Evolutionary conservation across 2,329 filamentous ascomycete species (phyloP).

Genomic region (Xenoacremonium recifei): DNA sequence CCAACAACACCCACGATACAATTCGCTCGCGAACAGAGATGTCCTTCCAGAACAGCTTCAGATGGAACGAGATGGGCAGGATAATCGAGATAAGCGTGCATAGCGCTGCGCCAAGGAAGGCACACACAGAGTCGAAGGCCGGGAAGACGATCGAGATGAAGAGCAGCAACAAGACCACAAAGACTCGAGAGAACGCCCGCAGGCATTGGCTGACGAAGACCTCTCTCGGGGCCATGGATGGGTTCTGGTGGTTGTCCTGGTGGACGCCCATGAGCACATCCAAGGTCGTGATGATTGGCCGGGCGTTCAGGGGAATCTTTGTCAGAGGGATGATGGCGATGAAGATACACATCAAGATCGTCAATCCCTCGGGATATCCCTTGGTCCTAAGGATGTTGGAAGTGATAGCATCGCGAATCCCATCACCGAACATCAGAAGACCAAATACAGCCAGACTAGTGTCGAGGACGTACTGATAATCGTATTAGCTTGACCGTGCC

Average conservation of each 20-base stretch:
- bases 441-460: conserved; percentile 78
- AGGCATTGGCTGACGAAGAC: conserved; percentile 43
- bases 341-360: conserved; percentile 78
- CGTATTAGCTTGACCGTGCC: too few relatives aligned
- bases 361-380: conserved; percentile 72
- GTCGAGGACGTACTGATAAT: conserved; percentile 69
- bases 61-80: conserved; percentile 81
- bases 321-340: conserved; percentile 92
- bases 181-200: conserved; percentile 62
- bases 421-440: conserved; percentile 91
- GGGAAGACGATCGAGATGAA: conserved; percentile 69
- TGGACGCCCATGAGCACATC: conserved; percentile 80
- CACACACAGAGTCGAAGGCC: conserved; percentile 86
- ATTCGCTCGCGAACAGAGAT: conserved; percentile 62
- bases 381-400: conserved; percentile 77
- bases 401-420: conserved; percentile 85
- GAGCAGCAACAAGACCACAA: conserved; percentile 70
- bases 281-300: conserved; percentile 81
- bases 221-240: conserved; percentile 33
- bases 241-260: conserved; percentile 34
- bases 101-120: conserved; percentile 82
- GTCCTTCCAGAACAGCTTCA: conserved; percentile 81
- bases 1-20: conserved; percentile 67
- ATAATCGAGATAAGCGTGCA: conserved; percentile 96
- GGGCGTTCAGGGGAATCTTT: conserved; percentile 88